These are phyloP conservation scores for Stemphylium vesicarium DNA, from an alignment of 2,329 filamentous ascomycete genomes.

Conservation along the genomic window DNA sequence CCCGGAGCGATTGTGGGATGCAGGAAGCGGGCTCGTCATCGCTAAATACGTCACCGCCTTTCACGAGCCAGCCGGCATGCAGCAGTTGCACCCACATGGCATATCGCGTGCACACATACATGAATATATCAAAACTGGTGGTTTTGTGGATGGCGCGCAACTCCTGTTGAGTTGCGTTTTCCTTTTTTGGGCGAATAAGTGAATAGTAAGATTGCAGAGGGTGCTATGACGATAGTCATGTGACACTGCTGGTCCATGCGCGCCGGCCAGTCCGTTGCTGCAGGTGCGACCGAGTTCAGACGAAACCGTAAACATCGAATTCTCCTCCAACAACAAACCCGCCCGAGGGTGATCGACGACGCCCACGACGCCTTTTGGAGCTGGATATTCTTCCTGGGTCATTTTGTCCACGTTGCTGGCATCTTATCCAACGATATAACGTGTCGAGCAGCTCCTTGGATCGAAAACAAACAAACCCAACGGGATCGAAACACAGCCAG, in stretches of 20 bases:
- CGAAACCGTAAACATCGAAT: conserved; percentile 31
- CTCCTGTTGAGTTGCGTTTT: neutral
- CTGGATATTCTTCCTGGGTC: conserved; percentile 23
- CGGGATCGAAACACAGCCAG: conserved; percentile 2
- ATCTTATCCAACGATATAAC: conserved; percentile 14
- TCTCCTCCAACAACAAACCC: conserved; percentile 34
- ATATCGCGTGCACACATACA: conserved; percentile 6
- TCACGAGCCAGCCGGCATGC: conserved; percentile 38
- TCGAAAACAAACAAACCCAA: conserved; percentile 27
- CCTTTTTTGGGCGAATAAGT: conserved; percentile 8
- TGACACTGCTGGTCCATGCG: conserved; percentile 14
- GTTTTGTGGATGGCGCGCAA: neutral
- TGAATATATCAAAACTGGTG: conserved; percentile 4
- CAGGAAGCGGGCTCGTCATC: conserved; percentile 38
- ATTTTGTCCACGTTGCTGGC: conserved; percentile 14
- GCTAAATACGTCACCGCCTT: conserved; percentile 46
- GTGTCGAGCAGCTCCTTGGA: conserved; percentile 14
- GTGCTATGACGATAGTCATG: conserved; percentile 18
- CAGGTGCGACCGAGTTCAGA: conserved; percentile 24
- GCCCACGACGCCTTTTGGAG: conserved; percentile 27
- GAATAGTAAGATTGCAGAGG: conserved; percentile 8
- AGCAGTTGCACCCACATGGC: conserved; percentile 5
- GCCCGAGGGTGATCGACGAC: conserved; percentile 22
- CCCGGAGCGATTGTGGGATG: conserved; percentile 39
- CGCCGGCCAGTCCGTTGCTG: conserved; percentile 27